phyloP scores from a whole-genome alignment of 805 yeast genomes.

The Wickerhamomyces sydowiorum region DNA sequence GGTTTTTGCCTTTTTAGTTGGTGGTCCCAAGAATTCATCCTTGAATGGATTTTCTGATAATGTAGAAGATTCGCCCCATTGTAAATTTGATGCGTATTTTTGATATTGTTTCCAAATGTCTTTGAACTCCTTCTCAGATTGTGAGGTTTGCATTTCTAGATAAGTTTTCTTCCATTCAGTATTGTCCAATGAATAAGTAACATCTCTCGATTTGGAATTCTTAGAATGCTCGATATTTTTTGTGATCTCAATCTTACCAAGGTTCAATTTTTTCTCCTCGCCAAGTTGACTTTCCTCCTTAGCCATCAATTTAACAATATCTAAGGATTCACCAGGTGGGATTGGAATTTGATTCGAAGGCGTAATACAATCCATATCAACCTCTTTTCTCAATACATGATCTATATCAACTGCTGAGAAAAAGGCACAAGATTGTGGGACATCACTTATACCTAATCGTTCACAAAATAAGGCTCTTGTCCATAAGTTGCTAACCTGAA shows the following conservation, averaged over 20 bases:
- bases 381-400: constrained; percentile 84
- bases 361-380: constrained; percentile 84
- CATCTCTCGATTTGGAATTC: not conserved
- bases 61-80: not conserved
- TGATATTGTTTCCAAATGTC: constrained; percentile 5
- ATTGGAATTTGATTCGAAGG: constrained; percentile 75
- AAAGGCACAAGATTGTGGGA: constrained; percentile 95
- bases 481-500: constrained; percentile 92
- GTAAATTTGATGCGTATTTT: not conserved
- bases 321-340: constrained; percentile 73
- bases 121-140: constrained; percentile 6
- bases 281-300: constrained; percentile 25
- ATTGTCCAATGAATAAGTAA: constrained; percentile 8
- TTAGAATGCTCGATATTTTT: not conserved
- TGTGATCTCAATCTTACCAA: constrained; percentile 14
- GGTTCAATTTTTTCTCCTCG: constrained; percentile 3
- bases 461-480: constrained; percentile 94
- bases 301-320: constrained; percentile 47
- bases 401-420: constrained; percentile 94
- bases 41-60: not conserved
- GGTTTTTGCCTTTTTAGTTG: too few species aligned
- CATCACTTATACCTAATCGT: constrained; percentile 79
- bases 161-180: constrained; percentile 8
- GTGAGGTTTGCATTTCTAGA: constrained; percentile 10
- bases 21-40: too few species aligned